A percentile compares a stretch with the other conserved stretches of the same genome.
These are phyloP conservation scores for Phytophthora boehmeriae DNA, from an alignment of 352 stramenopile genomes.

Conservation along the genomic window DNA sequence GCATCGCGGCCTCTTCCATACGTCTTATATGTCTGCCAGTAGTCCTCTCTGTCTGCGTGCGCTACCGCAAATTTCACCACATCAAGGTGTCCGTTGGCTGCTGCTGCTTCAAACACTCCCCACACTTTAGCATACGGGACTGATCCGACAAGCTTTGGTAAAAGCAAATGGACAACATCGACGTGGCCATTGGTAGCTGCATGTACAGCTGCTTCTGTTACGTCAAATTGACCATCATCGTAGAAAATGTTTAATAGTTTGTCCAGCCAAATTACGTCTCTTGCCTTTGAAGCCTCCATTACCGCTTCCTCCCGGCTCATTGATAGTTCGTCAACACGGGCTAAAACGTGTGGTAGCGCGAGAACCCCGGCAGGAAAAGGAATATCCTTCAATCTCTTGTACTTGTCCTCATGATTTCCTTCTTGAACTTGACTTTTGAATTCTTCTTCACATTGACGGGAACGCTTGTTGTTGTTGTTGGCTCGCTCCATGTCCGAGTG, in stretches of 20 bases:
- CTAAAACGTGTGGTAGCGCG: constrained; percentile 6
- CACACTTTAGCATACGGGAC: background rate
- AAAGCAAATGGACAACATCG: background rate
- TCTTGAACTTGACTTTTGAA: background rate
- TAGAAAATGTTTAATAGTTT: too few relatives aligned
- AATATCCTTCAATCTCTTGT: constrained; percentile 1
- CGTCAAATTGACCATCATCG: too few relatives aligned
- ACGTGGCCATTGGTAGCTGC: background rate
- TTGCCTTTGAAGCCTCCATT: background rate
- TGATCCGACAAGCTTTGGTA: too few relatives aligned
- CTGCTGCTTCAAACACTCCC: background rate
- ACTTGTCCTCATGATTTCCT: background rate
- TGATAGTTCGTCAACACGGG: background rate
- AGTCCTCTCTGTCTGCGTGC: background rate
- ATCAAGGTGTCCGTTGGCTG: background rate
- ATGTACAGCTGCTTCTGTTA: too few relatives aligned
- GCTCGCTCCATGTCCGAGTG: background rate
- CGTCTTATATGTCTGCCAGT: background rate
- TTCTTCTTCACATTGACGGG: too few relatives aligned
- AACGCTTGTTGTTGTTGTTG: background rate
- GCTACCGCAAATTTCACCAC: background rate
- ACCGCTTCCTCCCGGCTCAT: constrained; percentile 1
- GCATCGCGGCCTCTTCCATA: background rate
- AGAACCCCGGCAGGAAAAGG: background rate
- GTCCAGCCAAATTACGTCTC: too few relatives aligned